A percentile compares a stretch with the other conserved stretches of the same genome.
Conservation (phyloP, 2,329 filamentous ascomycete genomes). For the Fusarium subtropicale region DNA sequence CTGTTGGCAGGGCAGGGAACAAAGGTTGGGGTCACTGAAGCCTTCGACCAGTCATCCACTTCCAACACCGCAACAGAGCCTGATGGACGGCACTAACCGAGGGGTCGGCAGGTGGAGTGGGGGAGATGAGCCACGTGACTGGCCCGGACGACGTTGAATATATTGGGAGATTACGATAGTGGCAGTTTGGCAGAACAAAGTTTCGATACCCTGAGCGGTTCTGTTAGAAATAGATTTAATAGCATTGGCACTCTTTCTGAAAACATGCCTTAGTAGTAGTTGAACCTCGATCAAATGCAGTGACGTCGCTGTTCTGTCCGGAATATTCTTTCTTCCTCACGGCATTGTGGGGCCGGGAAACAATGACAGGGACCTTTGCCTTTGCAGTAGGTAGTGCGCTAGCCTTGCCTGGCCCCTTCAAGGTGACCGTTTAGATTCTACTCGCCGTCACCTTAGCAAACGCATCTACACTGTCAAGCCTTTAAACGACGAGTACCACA, state of each 20-base stretch:
- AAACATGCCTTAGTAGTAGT: not conserved
- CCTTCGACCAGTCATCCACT: constrained; percentile 39
- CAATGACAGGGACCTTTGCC: constrained; percentile 44
- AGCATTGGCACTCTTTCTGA: not conserved
- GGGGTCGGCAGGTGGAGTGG: constrained; percentile 47
- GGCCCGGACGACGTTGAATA: not conserved
- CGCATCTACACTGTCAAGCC: constrained; percentile 47
- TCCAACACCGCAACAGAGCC: constrained; percentile 41
- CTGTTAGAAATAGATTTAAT: not conserved
- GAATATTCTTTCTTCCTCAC: constrained; percentile 47
- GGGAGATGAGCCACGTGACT: constrained; percentile 38
- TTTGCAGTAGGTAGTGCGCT: constrained; percentile 46
- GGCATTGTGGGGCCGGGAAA: constrained; percentile 37
- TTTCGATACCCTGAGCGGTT: too few relatives aligned
- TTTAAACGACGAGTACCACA: constrained; percentile 25
- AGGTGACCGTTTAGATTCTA: constrained; percentile 53
- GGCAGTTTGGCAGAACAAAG: not conserved
- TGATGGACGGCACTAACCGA: constrained; percentile 47
- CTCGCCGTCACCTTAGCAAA: constrained; percentile 49
- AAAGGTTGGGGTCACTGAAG: constrained; percentile 39
- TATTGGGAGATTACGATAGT: not conserved
- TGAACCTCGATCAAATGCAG: constrained; percentile 5
- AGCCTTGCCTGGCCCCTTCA: constrained; percentile 50
- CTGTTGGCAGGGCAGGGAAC: constrained; percentile 26
- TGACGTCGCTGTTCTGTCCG: constrained; percentile 43